phyloP scores from a whole-genome alignment of 495 filamentous ascomycete genomes.

The Hypomontagnella monticulosa region DNA sequence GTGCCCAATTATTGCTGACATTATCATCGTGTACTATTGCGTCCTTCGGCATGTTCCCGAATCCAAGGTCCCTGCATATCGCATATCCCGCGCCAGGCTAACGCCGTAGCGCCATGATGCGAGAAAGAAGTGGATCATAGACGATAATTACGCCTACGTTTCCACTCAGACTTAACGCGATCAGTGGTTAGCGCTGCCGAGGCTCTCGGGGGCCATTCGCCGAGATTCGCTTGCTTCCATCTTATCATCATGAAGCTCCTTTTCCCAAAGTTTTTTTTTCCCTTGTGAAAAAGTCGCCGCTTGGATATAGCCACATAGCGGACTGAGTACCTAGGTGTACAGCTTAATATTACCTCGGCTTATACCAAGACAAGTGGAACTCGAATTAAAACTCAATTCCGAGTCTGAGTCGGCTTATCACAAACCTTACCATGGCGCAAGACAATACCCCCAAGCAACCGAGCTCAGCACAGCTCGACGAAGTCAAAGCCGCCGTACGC shows the following conservation, averaged over 20 bases:
- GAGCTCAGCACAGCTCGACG: constrained; percentile 25
- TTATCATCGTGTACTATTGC: too few species aligned
- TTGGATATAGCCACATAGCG: neutral
- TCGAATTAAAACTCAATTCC: neutral
- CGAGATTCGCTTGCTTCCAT: constrained; percentile 14
- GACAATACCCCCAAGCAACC: constrained; percentile 13
- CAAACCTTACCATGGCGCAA: constrained; percentile 5
- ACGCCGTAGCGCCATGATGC: too few species aligned
- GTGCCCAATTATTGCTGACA: too few species aligned
- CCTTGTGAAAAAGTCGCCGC: neutral
- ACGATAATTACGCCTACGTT: constrained; percentile 10
- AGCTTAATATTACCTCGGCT: neutral
- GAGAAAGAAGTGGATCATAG: constrained; percentile 28
- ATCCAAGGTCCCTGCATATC: too few species aligned
- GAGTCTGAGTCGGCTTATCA: neutral
- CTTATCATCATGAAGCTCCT: neutral
- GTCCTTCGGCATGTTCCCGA: too few species aligned
- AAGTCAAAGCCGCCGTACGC: constrained; percentile 25
- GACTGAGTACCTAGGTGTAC: neutral
- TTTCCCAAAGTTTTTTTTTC: too few species aligned
- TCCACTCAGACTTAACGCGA: constrained; percentile 14
- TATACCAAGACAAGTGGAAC: neutral
- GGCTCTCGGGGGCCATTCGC: constrained; percentile 24
- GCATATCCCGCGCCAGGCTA: too few species aligned
- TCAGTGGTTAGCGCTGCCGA: constrained; percentile 26